Evolutionary conservation across 1,284 basidiomycete genomes (phyloP).

Genomic region (Boletus semigastroideus): DNA sequence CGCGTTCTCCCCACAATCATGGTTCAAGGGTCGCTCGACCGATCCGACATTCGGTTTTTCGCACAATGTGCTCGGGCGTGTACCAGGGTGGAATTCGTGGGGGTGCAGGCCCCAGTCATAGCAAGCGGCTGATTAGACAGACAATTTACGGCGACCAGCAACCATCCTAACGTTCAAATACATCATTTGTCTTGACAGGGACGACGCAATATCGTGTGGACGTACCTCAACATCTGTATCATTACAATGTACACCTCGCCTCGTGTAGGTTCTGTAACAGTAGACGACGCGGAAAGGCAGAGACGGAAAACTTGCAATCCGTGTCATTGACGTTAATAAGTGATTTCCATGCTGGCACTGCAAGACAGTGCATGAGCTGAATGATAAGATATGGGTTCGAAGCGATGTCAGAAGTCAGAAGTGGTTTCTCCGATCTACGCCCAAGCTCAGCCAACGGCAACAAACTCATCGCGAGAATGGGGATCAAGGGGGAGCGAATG

Average conservation of each 20-base stretch:
- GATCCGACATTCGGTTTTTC: conserved; percentile 21
- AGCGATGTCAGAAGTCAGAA: conserved; percentile 27
- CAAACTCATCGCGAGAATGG: conserved; percentile 31
- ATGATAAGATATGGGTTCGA: neutral
- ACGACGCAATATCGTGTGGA: neutral
- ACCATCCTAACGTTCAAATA: neutral
- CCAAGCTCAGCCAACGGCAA: conserved; percentile 73
- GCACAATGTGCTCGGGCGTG: conserved; percentile 10
- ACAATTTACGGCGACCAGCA: neutral
- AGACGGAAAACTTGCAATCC: too few relatives aligned
- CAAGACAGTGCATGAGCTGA: neutral
- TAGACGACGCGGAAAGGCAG: neutral
- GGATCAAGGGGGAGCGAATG: neutral
- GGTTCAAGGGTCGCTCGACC: conserved; percentile 16
- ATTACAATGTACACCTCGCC: neutral
- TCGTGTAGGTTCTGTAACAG: conserved; percentile 2
- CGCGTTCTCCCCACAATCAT: conserved; percentile 15
- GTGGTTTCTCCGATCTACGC: conserved; percentile 50
- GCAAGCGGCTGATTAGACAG: neutral
- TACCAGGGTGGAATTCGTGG: conserved; percentile 21
- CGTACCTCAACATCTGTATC: conserved; percentile 6
- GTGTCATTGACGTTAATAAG: neutral
- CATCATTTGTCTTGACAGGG: neutral
- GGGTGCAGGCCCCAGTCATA: neutral
- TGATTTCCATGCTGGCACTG: neutral